Evolutionary conservation across 495 filamentous ascomycete genomes (phyloP).

Genomic region (Staphylotrichum longicolle): DNA sequence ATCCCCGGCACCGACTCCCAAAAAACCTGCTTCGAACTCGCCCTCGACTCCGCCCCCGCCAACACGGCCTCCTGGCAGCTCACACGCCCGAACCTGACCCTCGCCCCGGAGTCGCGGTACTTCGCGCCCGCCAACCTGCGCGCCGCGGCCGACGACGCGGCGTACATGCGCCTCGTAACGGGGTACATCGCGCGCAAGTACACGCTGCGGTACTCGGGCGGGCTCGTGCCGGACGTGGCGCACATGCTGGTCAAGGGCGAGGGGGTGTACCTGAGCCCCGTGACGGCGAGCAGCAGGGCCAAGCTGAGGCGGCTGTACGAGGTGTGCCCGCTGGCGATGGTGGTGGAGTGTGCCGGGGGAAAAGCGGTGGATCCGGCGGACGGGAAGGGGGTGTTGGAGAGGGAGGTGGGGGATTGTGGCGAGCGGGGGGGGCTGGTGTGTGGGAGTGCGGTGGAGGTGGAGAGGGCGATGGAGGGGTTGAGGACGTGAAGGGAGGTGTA

Average conservation of each 20-base stretch:
- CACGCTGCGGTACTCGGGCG: slow-evolving; percentile 52
- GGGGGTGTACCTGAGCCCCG: slow-evolving; percentile 52
- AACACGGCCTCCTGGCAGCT: slow-evolving; percentile 29
- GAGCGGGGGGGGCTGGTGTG: slow-evolving; percentile 51
- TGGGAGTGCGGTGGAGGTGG: slow-evolving; percentile 48
- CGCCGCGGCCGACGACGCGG: slow-evolving; percentile 41
- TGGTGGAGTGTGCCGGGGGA: slow-evolving; percentile 54
- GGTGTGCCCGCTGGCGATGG: slow-evolving; percentile 48
- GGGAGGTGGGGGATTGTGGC: slow-evolving; percentile 37
- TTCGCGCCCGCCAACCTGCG: slow-evolving; percentile 57
- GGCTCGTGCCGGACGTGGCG: slow-evolving; percentile 53
- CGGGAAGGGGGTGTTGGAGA: slow-evolving; percentile 41
- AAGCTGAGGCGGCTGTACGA: slow-evolving; percentile 54
- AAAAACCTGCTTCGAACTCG: slow-evolving; percentile 44
- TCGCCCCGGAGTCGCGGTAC: slow-evolving; percentile 42
- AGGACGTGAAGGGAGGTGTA: background rate
- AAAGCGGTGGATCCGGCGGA: slow-evolving; percentile 43
- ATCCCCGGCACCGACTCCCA: slow-evolving; percentile 33
- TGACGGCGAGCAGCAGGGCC: slow-evolving; percentile 43
- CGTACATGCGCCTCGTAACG: slow-evolving; percentile 44
- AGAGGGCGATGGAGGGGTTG: slow-evolving; percentile 17
- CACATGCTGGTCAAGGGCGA: slow-evolving; percentile 53
- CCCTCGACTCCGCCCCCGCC: slow-evolving; percentile 27
- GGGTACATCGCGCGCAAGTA: slow-evolving; percentile 44
- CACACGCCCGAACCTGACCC: slow-evolving; percentile 34